phyloP scores from a whole-genome alignment of 2,329 filamentous ascomycete genomes.

The Colletotrichum sp. region DNA sequence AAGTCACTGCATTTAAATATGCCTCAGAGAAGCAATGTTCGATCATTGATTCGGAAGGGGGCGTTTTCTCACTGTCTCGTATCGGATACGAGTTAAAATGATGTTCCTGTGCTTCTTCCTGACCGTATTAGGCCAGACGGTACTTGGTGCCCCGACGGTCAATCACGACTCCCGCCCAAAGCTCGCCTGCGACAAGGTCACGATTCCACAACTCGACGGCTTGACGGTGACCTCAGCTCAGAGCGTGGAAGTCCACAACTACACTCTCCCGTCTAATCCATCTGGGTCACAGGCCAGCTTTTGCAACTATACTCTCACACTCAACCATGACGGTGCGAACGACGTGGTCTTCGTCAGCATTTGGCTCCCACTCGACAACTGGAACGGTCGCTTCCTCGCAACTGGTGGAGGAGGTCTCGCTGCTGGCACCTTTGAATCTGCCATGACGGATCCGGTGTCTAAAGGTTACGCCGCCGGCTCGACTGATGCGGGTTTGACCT shows the following conservation, averaged over 20 bases:
- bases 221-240: background rate
- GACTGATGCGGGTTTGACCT: slow-evolving; percentile 28
- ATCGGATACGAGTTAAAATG: background rate
- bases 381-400: slow-evolving; percentile 24
- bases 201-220: background rate
- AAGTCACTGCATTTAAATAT: background rate
- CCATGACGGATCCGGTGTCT: slow-evolving; percentile 29
- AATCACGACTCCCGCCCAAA: background rate
- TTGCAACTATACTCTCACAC: slow-evolving; percentile 24
- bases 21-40: background rate
- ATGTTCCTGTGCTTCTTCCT: background rate
- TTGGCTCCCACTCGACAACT: slow-evolving; percentile 27
- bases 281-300: background rate
- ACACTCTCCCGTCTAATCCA: background rate
- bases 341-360: slow-evolving; percentile 21
- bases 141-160: background rate
- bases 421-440: slow-evolving; percentile 44
- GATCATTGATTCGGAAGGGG: background rate
- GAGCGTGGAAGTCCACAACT: background rate
- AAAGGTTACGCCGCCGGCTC: slow-evolving; percentile 29
- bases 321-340: slow-evolving; percentile 14
- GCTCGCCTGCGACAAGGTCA: background rate
- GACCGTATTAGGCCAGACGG: background rate
- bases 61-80: background rate
- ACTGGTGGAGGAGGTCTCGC: slow-evolving; percentile 24